A percentile compares a stretch with the other conserved stretches of the same genome.
Evolutionary conservation across 306 rosid genomes (phyloP).

Genomic region (Cucumis hystrix): DNA sequence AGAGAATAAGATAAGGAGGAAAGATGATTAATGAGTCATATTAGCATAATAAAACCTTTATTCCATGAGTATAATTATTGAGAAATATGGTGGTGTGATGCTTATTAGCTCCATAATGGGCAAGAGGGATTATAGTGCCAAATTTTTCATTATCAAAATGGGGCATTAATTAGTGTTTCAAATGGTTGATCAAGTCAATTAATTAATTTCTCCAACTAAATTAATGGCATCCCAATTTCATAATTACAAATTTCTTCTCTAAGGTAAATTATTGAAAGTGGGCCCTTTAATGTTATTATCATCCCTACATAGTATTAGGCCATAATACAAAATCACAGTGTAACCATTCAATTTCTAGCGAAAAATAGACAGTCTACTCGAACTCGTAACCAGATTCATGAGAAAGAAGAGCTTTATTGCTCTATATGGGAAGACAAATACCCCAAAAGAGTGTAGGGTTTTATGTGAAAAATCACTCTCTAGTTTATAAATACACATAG

Average conservation of each 20-base stretch:
- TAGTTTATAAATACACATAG: too few relatives aligned
- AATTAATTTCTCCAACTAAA: neutral
- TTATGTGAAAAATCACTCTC: too few relatives aligned
- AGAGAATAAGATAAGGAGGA: neutral
- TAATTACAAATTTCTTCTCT: too few relatives aligned
- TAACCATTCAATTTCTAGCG: too few relatives aligned
- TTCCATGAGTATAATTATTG: neutral
- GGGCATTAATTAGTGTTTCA: neutral
- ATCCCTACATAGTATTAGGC: too few relatives aligned
- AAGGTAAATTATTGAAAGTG: neutral
- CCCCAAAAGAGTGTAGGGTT: too few relatives aligned
- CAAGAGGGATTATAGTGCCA: neutral
- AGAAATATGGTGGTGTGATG: neutral
- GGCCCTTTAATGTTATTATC: too few relatives aligned
- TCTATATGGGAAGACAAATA: too few relatives aligned
- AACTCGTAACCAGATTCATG: too few relatives aligned
- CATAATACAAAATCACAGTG: too few relatives aligned
- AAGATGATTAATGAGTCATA: slow-evolving; percentile 1
- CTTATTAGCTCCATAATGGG: neutral
- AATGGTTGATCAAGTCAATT: neutral
- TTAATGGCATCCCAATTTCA: neutral
- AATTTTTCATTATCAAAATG: neutral
- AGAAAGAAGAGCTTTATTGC: too few relatives aligned
- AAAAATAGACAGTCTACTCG: too few relatives aligned
- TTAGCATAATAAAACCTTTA: neutral